These are phyloP conservation scores for Pythium vanterpoolii DNA, from an alignment of 352 stramenopile genomes.

Conservation along the genomic window DNA sequence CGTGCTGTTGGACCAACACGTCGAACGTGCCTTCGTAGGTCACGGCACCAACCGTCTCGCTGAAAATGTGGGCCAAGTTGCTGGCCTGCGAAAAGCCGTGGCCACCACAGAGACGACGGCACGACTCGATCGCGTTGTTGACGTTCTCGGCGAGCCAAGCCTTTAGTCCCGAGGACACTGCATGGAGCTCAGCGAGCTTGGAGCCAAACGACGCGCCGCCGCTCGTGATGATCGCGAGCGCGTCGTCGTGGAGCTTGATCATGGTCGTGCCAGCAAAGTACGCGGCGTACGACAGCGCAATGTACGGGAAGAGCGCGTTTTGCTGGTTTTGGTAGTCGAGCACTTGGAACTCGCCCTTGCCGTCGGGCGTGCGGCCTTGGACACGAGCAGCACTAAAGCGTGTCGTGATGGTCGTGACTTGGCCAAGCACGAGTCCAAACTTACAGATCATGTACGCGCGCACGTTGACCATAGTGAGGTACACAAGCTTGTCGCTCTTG, in stretches of 20 bases:
- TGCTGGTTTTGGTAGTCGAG: conserved; percentile 64
- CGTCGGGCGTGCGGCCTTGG: conserved; percentile 35
- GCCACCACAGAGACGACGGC: conserved; percentile 37
- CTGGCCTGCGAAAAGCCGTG: conserved; percentile 25
- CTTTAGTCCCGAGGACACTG: conserved; percentile 52
- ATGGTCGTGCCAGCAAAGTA: conserved; percentile 32
- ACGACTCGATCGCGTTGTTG: conserved; percentile 43
- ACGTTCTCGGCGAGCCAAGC: conserved; percentile 42
- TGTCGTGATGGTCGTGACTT: conserved; percentile 43
- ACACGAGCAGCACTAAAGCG: conserved; percentile 49
- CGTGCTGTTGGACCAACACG: conserved; percentile 67
- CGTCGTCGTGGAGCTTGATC: conserved; percentile 31
- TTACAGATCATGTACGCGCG: conserved; percentile 31
- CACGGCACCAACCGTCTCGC: conserved; percentile 39
- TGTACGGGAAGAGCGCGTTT: conserved; percentile 38
- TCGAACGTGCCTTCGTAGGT: conserved; percentile 75
- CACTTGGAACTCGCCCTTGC: conserved; percentile 52
- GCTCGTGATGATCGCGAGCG: conserved; percentile 34
- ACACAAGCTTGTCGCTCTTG: conserved; percentile 64
- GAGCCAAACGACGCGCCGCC: conserved; percentile 30
- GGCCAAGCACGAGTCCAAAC: conserved; percentile 21
- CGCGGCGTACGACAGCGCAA: conserved; percentile 44
- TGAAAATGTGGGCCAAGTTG: conserved; percentile 32
- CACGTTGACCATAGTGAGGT: conserved; percentile 52
- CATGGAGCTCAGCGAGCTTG: conserved; percentile 51